These are phyloP conservation scores for Calocybe indica DNA, from an alignment of 768 basidiomycete genomes.

Conservation along the genomic window DNA sequence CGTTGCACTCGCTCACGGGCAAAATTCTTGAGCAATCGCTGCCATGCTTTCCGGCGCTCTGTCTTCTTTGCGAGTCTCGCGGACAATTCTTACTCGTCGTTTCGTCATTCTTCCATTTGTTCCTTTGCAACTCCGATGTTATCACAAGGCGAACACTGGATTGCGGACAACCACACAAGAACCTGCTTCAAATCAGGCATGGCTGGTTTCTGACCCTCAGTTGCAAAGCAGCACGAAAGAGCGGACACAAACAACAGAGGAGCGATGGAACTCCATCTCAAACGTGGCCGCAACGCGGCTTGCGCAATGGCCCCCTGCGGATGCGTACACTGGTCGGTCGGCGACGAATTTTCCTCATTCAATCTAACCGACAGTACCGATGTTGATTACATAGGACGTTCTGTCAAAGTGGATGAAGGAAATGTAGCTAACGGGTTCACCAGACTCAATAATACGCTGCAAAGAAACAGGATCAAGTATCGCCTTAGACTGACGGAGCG, in stretches of 20 bases:
- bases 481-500: conserved; percentile 47
- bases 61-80: too few relatives aligned
- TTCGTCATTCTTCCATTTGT: too few relatives aligned
- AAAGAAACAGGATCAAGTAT: conserved; percentile 46
- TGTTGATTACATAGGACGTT: conserved; percentile 46
- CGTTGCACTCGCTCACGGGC: too few relatives aligned
- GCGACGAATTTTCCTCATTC: not conserved
- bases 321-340: conserved; percentile 47
- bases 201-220: too few relatives aligned
- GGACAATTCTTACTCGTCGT: too few relatives aligned
- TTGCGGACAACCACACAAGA: too few relatives aligned
- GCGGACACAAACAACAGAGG: conserved; percentile 13
- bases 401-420: conserved; percentile 37
- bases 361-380: conserved; percentile 1
- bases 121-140: too few relatives aligned
- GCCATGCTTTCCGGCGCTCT: too few relatives aligned
- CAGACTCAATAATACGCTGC: conserved; percentile 44
- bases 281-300: conserved; percentile 14
- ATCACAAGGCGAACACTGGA: too few relatives aligned
- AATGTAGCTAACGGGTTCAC: conserved; percentile 42
- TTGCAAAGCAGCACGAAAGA: too few relatives aligned
- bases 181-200: too few relatives aligned
- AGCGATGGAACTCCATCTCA: conserved; percentile 34
- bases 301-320: conserved; percentile 26
- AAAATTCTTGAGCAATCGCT: too few relatives aligned